phyloP scores from a whole-genome alignment of 148 eudicot species.

The Polygonum aviculare region DNA sequence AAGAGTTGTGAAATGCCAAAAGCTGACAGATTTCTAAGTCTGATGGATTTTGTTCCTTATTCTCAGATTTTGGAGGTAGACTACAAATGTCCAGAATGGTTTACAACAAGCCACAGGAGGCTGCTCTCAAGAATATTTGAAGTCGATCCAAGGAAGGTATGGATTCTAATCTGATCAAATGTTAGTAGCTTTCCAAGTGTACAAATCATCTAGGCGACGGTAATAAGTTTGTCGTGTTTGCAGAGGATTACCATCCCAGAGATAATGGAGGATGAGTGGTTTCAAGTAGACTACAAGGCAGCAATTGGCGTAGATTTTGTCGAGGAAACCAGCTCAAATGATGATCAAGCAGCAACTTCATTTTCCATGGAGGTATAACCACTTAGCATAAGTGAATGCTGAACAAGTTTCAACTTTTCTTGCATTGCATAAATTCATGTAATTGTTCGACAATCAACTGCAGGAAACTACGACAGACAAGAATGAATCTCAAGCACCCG shows the following conservation, averaged over 20 bases:
- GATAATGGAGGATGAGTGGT: conserved; percentile 41
- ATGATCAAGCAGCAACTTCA: conserved; percentile 26
- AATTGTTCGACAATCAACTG: not conserved
- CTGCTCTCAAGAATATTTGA: conserved; percentile 36
- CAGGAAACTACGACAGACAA: conserved; percentile 29
- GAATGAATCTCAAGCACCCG: conserved; percentile 15
- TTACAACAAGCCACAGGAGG: conserved; percentile 29
- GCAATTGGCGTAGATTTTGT: conserved; percentile 19
- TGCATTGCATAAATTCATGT: not conserved
- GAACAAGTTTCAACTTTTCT: not conserved
- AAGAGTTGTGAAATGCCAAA: not conserved
- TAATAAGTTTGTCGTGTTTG: conserved; percentile 4
- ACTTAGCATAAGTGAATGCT: not conserved
- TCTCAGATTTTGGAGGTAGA: conserved; percentile 32
- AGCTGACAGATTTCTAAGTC: not conserved
- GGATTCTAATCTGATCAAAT: not conserved
- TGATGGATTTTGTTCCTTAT: not conserved
- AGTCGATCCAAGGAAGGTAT: conserved; percentile 27
- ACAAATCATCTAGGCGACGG: not conserved
- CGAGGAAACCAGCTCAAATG: conserved; percentile 16
- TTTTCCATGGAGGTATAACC: conserved; percentile 23
- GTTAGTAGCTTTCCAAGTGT: not conserved
- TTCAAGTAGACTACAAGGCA: conserved; percentile 37
- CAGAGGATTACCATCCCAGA: conserved; percentile 44
- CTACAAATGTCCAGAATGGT: conserved; percentile 42